Base-by-base conservation (phyloP, 2,329 filamentous ascomycete genomes). In the Trichocomaceae sp. region DNA sequence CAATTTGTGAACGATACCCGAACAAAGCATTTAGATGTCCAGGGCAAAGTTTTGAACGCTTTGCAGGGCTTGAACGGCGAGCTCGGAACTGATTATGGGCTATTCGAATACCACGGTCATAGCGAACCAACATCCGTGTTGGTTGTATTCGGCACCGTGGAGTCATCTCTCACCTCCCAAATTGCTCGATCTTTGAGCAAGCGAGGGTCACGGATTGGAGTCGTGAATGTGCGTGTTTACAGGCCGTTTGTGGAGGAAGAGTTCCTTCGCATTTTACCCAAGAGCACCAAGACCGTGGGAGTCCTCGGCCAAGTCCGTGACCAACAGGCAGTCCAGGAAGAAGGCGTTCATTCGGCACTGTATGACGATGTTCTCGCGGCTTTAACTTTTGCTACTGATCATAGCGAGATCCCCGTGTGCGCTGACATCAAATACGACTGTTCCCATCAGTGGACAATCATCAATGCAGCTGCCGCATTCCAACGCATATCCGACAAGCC, bases 51-150 rank as follows among this genome's bases (percentile, higher is more conserved):
- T n/a, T 71, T 85, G 45, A 83, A 83, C 62, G 75, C 92, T 7
- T 76, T 95, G 50, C 80, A 83, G 59, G 80, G 85, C 20, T 85
- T 95, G 74, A 99, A 97, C 72, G 83, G 84, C 59, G 90, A 97
- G 76, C 84, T 99, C 22, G 93, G 92, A 56, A 97, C 93, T 45
- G 85, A 92, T 61, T 99, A 99, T 70, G 82, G 86, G 65, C 83
- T 90, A 6, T 99, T 97, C 64, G 93, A 99, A 75, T 99, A 99
- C 75, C 82, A 86, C 65, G 93, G 93, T 22, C 90, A 97, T 68
- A 77, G 82, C 48, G 77, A 83, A 44, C 83, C 93, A 3, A 87
- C 92, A 61, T 84, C 85, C 9, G 90, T 99, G 15, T 77, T 97
- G 33, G 90, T 97, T 29, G 88, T 90, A 45, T 96, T 99, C 64